phyloP scores from a whole-genome alignment of 129 eudicot genomes.

The Rutidosis leptorrhynchoides region DNA sequence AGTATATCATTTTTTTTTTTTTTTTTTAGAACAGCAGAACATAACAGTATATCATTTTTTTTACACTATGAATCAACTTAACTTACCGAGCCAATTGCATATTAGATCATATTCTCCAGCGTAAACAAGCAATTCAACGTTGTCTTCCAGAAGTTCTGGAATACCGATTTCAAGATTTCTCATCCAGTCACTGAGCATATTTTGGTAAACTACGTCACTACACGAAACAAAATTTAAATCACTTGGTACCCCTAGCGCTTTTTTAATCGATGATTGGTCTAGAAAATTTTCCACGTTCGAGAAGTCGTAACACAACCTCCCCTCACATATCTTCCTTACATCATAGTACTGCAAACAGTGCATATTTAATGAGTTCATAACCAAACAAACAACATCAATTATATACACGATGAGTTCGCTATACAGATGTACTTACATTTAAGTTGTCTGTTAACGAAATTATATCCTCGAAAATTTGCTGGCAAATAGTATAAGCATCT shows the following conservation, averaged over 20 bases:
- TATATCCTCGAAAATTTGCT: slow-evolving; percentile 46
- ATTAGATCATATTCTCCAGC: slow-evolving; percentile 92
- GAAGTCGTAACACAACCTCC: slow-evolving; percentile 70
- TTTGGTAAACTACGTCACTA: slow-evolving; percentile 42
- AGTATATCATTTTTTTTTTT: too few relatives aligned
- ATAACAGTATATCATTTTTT: not conserved
- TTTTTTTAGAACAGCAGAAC: not conserved
- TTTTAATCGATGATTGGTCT: slow-evolving; percentile 40
- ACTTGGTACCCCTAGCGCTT: slow-evolving; percentile 61
- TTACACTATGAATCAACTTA: not conserved
- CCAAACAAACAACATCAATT: not conserved
- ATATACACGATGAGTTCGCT: not conserved
- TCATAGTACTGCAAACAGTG: slow-evolving; percentile 55
- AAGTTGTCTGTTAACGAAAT: slow-evolving; percentile 27
- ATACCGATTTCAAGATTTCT: slow-evolving; percentile 63
- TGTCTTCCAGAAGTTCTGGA: slow-evolving; percentile 67
- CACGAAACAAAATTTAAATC: slow-evolving; percentile 64
- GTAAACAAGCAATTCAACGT: slow-evolving; percentile 61
- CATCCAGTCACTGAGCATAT: slow-evolving; percentile 64
- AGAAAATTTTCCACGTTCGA: slow-evolving; percentile 55
- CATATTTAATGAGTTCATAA: not conserved
- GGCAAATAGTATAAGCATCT: slow-evolving; percentile 44
- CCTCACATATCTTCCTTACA: slow-evolving; percentile 58
- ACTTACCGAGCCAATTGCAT: slow-evolving; percentile 91
- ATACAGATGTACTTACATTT: slow-evolving; percentile 45